Percentiles rank a stretch among this genome's conserved stretches.
Evolutionary conservation across 257 asterid species (phyloP).

Genomic region (Penstemon davidsonii): DNA sequence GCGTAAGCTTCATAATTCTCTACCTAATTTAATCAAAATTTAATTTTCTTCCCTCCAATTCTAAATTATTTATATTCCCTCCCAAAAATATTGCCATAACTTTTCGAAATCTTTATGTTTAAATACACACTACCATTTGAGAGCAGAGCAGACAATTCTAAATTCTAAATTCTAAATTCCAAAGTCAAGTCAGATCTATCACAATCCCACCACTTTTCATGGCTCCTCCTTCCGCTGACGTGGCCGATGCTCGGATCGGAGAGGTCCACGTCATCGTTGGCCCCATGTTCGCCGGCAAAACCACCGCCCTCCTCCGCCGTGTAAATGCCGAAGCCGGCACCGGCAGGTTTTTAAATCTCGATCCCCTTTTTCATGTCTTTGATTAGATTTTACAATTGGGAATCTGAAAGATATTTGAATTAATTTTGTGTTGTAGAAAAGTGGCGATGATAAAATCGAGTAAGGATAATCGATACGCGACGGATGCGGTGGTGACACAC

Average conservation of each 20-base stretch:
- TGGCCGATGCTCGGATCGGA: constrained; percentile 35
- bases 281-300: constrained; percentile 92
- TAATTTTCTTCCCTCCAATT: no score
- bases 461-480: constrained; percentile 62
- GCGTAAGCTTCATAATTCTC: no score
- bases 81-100: no score
- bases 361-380: not conserved
- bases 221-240: constrained; percentile 2
- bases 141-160: no score
- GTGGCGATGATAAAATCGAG: constrained; percentile 72
- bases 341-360: constrained; percentile 41
- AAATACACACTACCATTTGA: not conserved
- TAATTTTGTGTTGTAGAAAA: constrained; percentile 32
- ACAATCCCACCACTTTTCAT: not conserved
- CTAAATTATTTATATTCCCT: no score
- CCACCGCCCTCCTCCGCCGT: constrained; percentile 75
- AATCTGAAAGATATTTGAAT: not conserved
- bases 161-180: no score
- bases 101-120: no score
- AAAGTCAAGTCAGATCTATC: no score
- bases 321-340: constrained; percentile 42
- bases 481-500: constrained; percentile 68
- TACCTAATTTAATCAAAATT: no score
- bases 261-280: constrained; percentile 87
- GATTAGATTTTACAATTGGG: not conserved